Evolutionary conservation across 2,329 filamentous ascomycete species (phyloP).

Genomic region (Cordyceps cateniannulata): DNA sequence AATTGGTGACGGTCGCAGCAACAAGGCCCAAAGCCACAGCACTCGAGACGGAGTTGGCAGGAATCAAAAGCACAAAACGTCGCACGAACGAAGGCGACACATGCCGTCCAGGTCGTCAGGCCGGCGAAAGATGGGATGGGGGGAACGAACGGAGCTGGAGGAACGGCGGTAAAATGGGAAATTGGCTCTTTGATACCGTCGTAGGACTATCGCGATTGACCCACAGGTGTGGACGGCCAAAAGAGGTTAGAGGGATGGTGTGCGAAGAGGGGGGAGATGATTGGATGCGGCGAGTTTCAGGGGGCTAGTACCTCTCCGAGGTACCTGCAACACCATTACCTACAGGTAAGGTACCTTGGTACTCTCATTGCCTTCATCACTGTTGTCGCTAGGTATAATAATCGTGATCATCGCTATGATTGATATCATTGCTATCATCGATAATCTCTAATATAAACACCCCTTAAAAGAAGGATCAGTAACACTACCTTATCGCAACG

Average conservation of each 20-base stretch:
- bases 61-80: conserved; percentile 13
- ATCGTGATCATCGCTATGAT: no score
- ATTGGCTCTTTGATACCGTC: conserved; percentile 12
- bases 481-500: no score
- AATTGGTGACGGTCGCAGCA: not conserved
- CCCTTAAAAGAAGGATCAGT: no score
- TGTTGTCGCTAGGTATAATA: no score
- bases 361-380: no score
- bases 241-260: not conserved
- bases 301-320: no score
- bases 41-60: not conserved
- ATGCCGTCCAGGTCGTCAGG: conserved; percentile 14
- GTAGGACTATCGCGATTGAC: conserved; percentile 9
- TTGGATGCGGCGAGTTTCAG: not conserved
- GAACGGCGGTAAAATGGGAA: conserved; percentile 9
- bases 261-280: not conserved
- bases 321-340: not conserved
- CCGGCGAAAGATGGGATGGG: conserved; percentile 6
- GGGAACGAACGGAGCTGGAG: conserved; percentile 2
- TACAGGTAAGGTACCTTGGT: no score
- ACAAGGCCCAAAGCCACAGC: not conserved
- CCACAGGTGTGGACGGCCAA: not conserved
- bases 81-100: conserved; percentile 15
- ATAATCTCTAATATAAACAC: no score
- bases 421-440: no score